Base-by-base conservation (phyloP, 2,329 filamentous ascomycete genomes). In the Amauroascus verrucosus region DNA sequence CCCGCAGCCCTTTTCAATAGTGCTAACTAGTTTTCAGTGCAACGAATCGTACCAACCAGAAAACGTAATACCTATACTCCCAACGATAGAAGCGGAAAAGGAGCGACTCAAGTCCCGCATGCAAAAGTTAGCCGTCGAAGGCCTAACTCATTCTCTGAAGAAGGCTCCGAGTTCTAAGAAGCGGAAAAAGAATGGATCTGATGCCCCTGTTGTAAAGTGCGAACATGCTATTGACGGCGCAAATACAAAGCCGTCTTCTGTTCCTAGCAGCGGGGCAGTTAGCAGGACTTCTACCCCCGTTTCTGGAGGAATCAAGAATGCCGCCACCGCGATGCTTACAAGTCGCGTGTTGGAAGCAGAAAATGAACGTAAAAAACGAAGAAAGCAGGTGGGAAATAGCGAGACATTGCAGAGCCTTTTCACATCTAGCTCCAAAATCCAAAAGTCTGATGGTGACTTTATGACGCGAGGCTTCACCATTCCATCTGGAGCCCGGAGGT, bases 341-440 rank as follows among this genome's bases (percentile, higher is more conserved):
- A 86, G 86, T 0, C 89, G 84, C 61, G 90, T 98, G 0, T 68
- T 97, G 24, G 84, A 85, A 22, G 91, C 97, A 63, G 88, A 96
- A 66, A 86, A 91, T 48, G 82, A 85, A 63, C 77, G 80, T 53
- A 89, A 88, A 59, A 95, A 91, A 71, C 75, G 84, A 60, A 77
- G 86, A 56, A 95, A 86, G 64, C 63, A 88, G 64, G 63, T 88
- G 60, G 82, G 77, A 2, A 72, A 76, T 54, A 81, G 75, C 61
- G 77, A 79, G 22, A 80, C 77, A 54, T 59, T 81, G 32, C 75
- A 77, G 57, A 78, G 74, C 57, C 66, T 81, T 13, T 81, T 79
- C 59, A 73, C 73, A 0, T 74, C 71, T 52, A 67, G 63, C 3
- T 66, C 66, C 2, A 72, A 72, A 46, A 70, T 69, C 43, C 63